Conservation (phyloP, 345 rosid species). For the Sonneratia alba region DNA sequence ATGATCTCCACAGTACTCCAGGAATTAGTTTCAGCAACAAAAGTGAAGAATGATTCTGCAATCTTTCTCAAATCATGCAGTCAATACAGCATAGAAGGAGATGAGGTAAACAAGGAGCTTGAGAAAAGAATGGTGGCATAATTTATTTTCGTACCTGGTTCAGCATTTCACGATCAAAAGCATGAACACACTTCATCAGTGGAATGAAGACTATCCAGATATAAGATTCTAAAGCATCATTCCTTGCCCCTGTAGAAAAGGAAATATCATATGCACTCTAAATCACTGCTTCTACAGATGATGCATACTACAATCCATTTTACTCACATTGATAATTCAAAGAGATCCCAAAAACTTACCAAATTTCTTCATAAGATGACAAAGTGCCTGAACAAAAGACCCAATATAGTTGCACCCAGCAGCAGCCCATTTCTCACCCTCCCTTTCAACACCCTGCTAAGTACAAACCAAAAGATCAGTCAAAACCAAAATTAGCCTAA, state of each 20-base stretch:
- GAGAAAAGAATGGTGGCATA: constrained; percentile 3
- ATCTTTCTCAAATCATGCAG: constrained; percentile 37
- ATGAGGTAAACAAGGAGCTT: constrained; percentile 4
- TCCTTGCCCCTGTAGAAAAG: constrained; percentile 22
- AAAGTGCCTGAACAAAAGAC: constrained; percentile 59
- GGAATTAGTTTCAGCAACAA: constrained; percentile 40
- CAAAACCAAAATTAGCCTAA: not conserved
- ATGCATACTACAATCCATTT: not conserved
- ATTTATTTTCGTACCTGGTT: constrained; percentile 43
- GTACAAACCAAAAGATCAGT: constrained; percentile 4
- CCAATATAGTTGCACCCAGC: constrained; percentile 25
- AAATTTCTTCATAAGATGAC: constrained; percentile 54
- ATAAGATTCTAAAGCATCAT: constrained; percentile 41
- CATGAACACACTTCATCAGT: constrained; percentile 44
- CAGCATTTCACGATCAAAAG: constrained; percentile 54
- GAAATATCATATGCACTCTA: not conserved
- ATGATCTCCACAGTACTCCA: constrained; percentile 51
- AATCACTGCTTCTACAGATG: not conserved
- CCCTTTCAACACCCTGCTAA: constrained; percentile 30
- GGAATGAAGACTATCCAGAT: constrained; percentile 67
- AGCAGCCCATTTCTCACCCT: constrained; percentile 32
- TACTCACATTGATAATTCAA: not conserved
- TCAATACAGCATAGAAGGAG: constrained; percentile 14
- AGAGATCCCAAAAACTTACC: constrained; percentile 31
- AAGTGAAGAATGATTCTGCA: constrained; percentile 50